A percentile compares a stretch with the other conserved stretches of the same genome.
Conservation (phyloP, 805 yeast species). For the Monosporozyma siamensis region DNA sequence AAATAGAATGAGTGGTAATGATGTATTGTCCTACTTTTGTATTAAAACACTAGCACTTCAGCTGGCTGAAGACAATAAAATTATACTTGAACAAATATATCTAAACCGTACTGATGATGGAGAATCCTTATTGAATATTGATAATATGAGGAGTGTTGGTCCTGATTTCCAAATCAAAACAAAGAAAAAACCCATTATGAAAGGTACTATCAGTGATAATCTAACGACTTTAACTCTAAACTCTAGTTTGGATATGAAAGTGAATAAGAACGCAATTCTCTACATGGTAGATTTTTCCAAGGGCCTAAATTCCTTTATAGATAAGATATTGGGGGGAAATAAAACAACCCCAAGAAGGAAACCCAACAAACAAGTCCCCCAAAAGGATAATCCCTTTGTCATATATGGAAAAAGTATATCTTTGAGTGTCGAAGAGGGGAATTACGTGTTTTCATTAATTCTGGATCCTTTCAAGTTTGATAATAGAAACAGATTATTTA, state of each 20-base stretch:
- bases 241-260: slow-evolving; percentile 3
- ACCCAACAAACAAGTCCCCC: not conserved
- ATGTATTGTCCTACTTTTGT: slow-evolving; percentile 7
- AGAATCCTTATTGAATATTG: slow-evolving; percentile 4
- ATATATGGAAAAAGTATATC: slow-evolving; percentile 3
- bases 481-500: not conserved
- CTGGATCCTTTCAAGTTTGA: slow-evolving; percentile 5
- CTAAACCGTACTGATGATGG: slow-evolving; percentile 7
- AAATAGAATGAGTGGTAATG: not conserved
- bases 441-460: slow-evolving; percentile 3
- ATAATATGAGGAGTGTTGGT: slow-evolving; percentile 1
- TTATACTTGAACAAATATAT: slow-evolving; percentile 4
- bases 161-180: slow-evolving; percentile 2
- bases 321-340: not conserved
- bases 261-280: not conserved
- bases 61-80: not conserved
- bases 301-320: not conserved
- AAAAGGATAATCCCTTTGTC: not conserved
- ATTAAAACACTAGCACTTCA: slow-evolving; percentile 5
- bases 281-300: not conserved
- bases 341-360: not conserved
- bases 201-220: not conserved
- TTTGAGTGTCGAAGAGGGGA: not conserved
- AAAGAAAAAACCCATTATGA: slow-evolving; percentile 1
- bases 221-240: not conserved